Evolutionary conservation across 139 green algal genomes (phyloP), one percentile per base, ranked within the genome.

Genomic region (Dunaliella primolecta): DNA sequence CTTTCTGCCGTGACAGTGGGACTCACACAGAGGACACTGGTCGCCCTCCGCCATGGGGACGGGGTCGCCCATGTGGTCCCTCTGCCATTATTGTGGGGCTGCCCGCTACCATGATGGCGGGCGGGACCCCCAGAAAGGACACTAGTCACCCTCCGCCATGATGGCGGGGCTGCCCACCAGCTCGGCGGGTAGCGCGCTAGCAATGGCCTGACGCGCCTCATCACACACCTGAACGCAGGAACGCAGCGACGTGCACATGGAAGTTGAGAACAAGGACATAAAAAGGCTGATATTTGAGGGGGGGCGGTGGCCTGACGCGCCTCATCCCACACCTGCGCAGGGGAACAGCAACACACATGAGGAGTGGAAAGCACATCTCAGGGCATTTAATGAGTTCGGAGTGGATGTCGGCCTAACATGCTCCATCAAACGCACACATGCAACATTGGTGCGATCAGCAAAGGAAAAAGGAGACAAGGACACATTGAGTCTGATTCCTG

Each of bases 171-270:
- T 46, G 7, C 72, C 84, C 71, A 93, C 90, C 55, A 93, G 87
- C 80, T 90, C 86, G 0, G 83, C 80, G 32, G 90, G 90, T 83
- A 93, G 76, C 15, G 81, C 80, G 21, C 71, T 83, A 3, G 90
- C 90, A 24, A 93, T 71, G 2, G 78, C 88, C 0, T 36, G 36
- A 0, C 89, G 86, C 29, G 89, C 86, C 79, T 88, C 86, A 0
- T 86, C 46, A 82, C 86, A 90, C 33, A 92, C 84, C 84, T 87
- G 80, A 37, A 80, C 3, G 21, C 84, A 46, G 31, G 7, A 30
- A 24, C 57, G 27, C n/a, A 29, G 34, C 46, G 3, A 29, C 23
- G 3, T 3, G 36, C 31, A 86, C 33, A n/a, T 34, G 38, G 34
- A 15, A 76, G 24, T 27, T 35, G 36, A 2, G 24, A 24, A 20